Conservation (phyloP, 805 yeast genomes). For the Starmerella bombicola region DNA sequence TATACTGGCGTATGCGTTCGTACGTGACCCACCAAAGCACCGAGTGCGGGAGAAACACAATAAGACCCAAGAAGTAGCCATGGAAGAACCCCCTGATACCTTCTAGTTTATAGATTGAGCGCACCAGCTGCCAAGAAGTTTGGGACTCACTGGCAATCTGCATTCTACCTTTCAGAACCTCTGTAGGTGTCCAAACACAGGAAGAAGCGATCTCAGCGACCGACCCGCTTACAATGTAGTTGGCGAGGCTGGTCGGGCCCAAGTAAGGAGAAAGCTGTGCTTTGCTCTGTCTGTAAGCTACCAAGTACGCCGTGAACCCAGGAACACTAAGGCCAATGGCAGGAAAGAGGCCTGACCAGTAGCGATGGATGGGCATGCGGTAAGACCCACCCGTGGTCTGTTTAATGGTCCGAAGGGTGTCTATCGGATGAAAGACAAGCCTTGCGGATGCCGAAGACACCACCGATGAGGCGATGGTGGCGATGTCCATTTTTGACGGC, state of each 20-base stretch:
- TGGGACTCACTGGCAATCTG: constrained; percentile 26
- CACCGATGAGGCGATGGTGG: constrained; percentile 32
- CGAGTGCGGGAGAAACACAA: constrained; percentile 34
- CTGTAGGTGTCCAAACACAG: constrained; percentile 36
- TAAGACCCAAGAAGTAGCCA: constrained; percentile 45
- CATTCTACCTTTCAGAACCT: constrained; percentile 36
- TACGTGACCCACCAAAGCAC: constrained; percentile 34
- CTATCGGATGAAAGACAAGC: constrained; percentile 34
- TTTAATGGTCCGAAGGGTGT: constrained; percentile 33
- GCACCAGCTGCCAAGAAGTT: constrained; percentile 19
- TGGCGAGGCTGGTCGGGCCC: constrained; percentile 28
- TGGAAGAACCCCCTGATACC: constrained; percentile 71
- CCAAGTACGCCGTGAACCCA: constrained; percentile 33
- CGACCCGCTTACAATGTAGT: constrained; percentile 31
- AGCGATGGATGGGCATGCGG: constrained; percentile 30
- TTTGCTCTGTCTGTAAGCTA: constrained; percentile 32
- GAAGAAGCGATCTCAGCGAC: constrained; percentile 33
- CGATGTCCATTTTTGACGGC: constrained; percentile 30
- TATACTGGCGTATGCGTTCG: constrained; percentile 20
- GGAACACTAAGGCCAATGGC: constrained; percentile 33
- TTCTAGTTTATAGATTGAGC: constrained; percentile 40
- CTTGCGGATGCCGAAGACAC: constrained; percentile 31
- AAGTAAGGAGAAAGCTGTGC: constrained; percentile 28
- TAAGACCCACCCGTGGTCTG: constrained; percentile 32
- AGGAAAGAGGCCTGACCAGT: constrained; percentile 33